phyloP scores from a whole-genome alignment of 768 basidiomycete genomes.

The Panellus pusillus region DNA sequence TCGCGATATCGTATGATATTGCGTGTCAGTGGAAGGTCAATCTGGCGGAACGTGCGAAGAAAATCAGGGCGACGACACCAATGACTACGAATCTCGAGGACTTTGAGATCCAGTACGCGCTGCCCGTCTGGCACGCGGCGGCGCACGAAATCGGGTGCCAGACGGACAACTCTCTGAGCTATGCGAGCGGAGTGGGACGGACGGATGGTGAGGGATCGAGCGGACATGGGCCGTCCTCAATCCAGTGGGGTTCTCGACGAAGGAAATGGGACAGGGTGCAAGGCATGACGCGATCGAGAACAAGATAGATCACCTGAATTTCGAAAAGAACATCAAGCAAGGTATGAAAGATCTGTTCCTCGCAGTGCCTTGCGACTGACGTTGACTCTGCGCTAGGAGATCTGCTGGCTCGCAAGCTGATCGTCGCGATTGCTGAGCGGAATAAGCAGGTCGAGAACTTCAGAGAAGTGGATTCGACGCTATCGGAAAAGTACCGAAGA shows the following conservation, averaged over 20 bases:
- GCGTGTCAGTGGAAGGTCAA: conserved; percentile 23
- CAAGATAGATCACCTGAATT: conserved; percentile 22
- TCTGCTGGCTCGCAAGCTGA: not conserved
- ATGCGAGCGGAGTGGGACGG: conserved; percentile 12
- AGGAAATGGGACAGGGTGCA: conserved; percentile 30
- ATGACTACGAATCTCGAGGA: not conserved
- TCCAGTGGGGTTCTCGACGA: conserved; percentile 22
- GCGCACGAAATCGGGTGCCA: conserved; percentile 16
- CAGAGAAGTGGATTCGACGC: not conserved
- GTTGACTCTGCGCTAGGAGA: not conserved
- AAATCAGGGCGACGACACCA: not conserved
- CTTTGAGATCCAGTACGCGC: not conserved
- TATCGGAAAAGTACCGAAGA: not conserved
- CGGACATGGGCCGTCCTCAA: conserved; percentile 30
- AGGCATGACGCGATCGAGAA: conserved; percentile 27
- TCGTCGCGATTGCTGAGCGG: conserved; percentile 3
- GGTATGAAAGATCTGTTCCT: too few relatives aligned
- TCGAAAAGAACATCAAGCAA: conserved; percentile 8
- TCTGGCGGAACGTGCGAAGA: not conserved
- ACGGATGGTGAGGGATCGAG: conserved; percentile 23
- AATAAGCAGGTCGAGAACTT: not conserved
- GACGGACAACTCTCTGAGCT: conserved; percentile 14
- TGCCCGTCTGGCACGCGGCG: conserved; percentile 17
- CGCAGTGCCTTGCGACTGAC: too few relatives aligned
- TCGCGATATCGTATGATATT: conserved; percentile 23